These are phyloP conservation scores for Xylariaceae sp. DNA, from an alignment of 2,329 filamentous ascomycete genomes.

Conservation along the genomic window DNA sequence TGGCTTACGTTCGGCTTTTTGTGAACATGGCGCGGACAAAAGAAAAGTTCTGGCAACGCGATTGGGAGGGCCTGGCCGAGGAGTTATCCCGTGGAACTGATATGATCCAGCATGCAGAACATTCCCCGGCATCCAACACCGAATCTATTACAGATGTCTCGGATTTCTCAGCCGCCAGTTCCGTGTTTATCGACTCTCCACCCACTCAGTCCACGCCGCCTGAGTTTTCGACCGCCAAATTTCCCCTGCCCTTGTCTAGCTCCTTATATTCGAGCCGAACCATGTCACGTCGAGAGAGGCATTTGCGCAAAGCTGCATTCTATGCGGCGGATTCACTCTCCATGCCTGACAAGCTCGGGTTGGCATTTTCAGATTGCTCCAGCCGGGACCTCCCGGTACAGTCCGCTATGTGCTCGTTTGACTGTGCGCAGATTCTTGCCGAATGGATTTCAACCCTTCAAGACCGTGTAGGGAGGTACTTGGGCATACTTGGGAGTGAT, in stretches of 20 bases:
- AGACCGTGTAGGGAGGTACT: slow-evolving; percentile 82
- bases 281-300: slow-evolving; percentile 72
- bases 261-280: slow-evolving; percentile 36
- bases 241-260: slow-evolving; percentile 27
- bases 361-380: slow-evolving; percentile 78
- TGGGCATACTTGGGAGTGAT: slow-evolving; percentile 81
- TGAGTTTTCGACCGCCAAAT: slow-evolving; percentile 40
- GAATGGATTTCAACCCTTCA: slow-evolving; percentile 94
- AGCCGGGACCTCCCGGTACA: slow-evolving; percentile 84
- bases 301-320: slow-evolving; percentile 88
- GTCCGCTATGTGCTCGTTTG: slow-evolving; percentile 85
- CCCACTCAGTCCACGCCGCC: slow-evolving; percentile 47
- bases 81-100: slow-evolving; percentile 77
- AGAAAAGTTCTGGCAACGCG: slow-evolving; percentile 88
- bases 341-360: slow-evolving; percentile 80
- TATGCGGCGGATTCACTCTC: slow-evolving; percentile 88
- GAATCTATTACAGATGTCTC: slow-evolving; percentile 45
- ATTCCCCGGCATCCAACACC: slow-evolving; percentile 48
- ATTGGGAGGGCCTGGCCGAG: slow-evolving; percentile 87
- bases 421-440: slow-evolving; percentile 87
- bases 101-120: slow-evolving; percentile 65
- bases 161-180: slow-evolving; percentile 43
- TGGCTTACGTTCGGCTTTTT: slow-evolving; percentile 88
- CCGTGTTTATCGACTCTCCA: slow-evolving; percentile 48
- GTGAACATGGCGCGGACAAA: slow-evolving; percentile 90